Conservation (phyloP, 2,329 filamentous ascomycete species). For the Verticillium longisporum region DNA sequence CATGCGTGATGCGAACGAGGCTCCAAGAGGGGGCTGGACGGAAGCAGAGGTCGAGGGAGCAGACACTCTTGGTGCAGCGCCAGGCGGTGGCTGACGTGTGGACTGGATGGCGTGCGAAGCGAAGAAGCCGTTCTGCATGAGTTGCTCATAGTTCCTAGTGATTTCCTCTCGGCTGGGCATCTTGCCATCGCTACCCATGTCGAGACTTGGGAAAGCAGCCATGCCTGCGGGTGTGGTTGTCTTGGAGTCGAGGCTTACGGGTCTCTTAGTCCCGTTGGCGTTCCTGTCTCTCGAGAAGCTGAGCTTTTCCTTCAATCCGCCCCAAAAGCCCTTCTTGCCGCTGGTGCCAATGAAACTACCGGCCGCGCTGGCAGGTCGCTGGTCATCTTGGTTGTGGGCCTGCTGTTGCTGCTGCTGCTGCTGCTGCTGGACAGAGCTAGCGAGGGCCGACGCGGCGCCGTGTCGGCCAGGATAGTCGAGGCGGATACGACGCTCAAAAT, state of each 20-base stretch:
- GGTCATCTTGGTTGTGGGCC: neutral
- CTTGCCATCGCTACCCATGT: constrained; percentile 13
- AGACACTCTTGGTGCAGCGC: constrained; percentile 1
- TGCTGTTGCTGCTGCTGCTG: constrained; percentile 4
- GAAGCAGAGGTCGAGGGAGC: constrained; percentile 5
- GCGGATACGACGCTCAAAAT: constrained; percentile 16
- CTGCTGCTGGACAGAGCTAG: constrained; percentile 1
- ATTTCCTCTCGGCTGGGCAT: constrained; percentile 42
- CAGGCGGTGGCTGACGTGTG: constrained; percentile 36
- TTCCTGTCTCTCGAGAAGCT: constrained; percentile 14
- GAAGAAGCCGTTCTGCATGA: constrained; percentile 53
- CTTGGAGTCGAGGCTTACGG: constrained; percentile 13
- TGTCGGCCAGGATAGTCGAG: constrained; percentile 11
- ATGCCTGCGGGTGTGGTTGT: constrained; percentile 3
- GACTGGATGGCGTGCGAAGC: constrained; percentile 50
- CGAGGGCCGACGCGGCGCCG: neutral
- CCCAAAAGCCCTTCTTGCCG: constrained; percentile 21
- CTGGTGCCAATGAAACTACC: constrained; percentile 4
- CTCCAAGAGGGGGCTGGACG: constrained; percentile 6
- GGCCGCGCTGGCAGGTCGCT: constrained; percentile 10
- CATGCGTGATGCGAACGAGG: constrained; percentile 8
- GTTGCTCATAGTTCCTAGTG: constrained; percentile 47
- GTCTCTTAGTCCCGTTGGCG: constrained; percentile 7
- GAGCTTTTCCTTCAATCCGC: constrained; percentile 18
- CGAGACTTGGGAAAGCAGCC: neutral